Base-by-base conservation (phyloP, 495 filamentous ascomycete species). In the Neurospora sp. region DNA sequence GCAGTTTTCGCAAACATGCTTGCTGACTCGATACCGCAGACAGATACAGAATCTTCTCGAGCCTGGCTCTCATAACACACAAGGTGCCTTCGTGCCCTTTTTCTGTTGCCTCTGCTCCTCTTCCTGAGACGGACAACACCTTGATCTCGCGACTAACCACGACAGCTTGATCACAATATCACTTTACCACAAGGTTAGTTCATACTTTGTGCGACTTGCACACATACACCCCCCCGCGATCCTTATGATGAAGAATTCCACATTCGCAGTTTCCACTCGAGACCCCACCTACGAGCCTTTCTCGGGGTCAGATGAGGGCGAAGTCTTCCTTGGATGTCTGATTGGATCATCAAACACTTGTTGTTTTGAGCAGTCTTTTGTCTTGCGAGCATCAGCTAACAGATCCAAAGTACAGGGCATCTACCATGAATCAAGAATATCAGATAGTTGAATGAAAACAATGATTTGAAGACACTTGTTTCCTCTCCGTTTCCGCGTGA, bases 181-280 rank as follows among this genome's bases (percentile, higher is more conserved):
- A 27, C 27, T 31, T 61, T 7, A 40, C 1, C 70, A 75, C 9
- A 70, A 79, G 76, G 76, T 80, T 70, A 76, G 75, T 78, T 65
- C 68, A 70, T 40, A 39, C 71, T 70, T 70, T 68, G 71, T 73
- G 48, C 9, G 5, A 3, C 10, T 59, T 27, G 48, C 53, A 65
- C 27, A 17, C 53, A 65, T 27, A 35, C 53, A 61, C 53, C 35
- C 31, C n/a, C 45, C 69, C 70, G 73, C 70, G 72, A 81, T 84
- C 74, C 75, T 85, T 84, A 89, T 89, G 87, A 79, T 78, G 71
- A 74, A 79, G 84, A 84, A 74, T 84, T 81, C 81, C 82, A 85
- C 83, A 87, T 89, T 90, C 88, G 88, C 88, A 89, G 87, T 89
- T 89, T 90, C 85, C 87, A 89, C 88, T 87, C 81, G 85, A 90